Evolutionary conservation across 2,329 filamentous ascomycete species (phyloP).

Genomic region (Neonectria hederae): DNA sequence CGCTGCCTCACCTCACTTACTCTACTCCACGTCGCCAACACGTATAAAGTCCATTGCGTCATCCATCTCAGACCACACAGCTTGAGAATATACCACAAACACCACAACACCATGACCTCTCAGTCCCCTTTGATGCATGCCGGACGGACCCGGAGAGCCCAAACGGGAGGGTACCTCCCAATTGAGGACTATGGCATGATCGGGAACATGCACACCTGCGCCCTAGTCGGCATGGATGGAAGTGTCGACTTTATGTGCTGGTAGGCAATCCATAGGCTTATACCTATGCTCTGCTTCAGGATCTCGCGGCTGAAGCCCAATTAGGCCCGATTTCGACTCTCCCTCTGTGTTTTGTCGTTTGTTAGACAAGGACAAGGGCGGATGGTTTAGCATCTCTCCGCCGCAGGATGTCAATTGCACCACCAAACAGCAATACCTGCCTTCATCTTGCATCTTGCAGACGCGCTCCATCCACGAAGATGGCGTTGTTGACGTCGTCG

Average conservation of each 20-base stretch:
- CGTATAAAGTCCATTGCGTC: slow-evolving; percentile 3
- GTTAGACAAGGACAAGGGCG: slow-evolving; percentile 78
- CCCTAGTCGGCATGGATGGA: slow-evolving; percentile 77
- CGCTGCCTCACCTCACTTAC: neutral
- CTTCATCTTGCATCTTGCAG: slow-evolving; percentile 78
- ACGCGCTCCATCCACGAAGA: slow-evolving; percentile 82
- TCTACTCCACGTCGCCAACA: neutral
- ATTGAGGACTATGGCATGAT: slow-evolving; percentile 85
- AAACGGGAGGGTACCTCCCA: slow-evolving; percentile 62
- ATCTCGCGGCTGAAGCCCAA: slow-evolving; percentile 1
- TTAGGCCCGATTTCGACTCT: slow-evolving; percentile 80
- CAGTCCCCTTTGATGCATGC: slow-evolving; percentile 47
- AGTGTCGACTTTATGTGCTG: slow-evolving; percentile 83
- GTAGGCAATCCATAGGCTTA: slow-evolving; percentile 49
- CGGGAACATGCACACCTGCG: slow-evolving; percentile 82
- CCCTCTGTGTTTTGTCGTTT: slow-evolving; percentile 79
- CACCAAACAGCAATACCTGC: slow-evolving; percentile 81
- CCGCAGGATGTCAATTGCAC: slow-evolving; percentile 63
- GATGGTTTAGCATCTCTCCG: slow-evolving; percentile 75
- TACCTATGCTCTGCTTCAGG: neutral
- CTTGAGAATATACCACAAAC: neutral
- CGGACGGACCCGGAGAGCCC: slow-evolving; percentile 45
- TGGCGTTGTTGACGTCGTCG: slow-evolving; percentile 76
- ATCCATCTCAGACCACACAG: neutral
- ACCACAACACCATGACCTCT: slow-evolving; percentile 44